A percentile compares a stretch with the other conserved stretches of the same genome.
Conservation (phyloP, 106 monocot species). For the Dendrobium catenatum region DNA sequence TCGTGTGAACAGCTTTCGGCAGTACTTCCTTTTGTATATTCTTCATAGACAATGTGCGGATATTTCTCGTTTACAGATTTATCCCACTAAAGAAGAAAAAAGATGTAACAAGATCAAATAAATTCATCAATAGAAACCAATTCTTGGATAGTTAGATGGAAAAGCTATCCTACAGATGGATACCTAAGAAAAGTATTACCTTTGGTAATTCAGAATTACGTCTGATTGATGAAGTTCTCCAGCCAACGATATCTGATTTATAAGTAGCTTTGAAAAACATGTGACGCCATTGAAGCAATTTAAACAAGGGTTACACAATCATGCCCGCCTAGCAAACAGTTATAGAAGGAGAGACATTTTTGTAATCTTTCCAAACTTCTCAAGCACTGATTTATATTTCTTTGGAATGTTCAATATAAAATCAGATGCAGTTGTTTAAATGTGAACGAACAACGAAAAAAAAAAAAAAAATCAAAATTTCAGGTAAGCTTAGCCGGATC, state of each 20-base stretch:
- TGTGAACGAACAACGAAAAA: too few species aligned
- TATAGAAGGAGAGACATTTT: not conserved
- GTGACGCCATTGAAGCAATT: not conserved
- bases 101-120: not conserved
- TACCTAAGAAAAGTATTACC: constrained; percentile 28
- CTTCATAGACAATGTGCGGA: constrained; percentile 82
- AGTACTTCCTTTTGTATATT: constrained; percentile 36
- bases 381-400: too few species aligned
- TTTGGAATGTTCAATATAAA: too few species aligned
- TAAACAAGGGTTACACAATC: not conserved
- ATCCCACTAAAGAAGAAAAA: constrained; percentile 45
- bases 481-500: too few species aligned
- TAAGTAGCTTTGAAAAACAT: constrained; percentile 27
- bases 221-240: constrained; percentile 98
- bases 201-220: constrained; percentile 77
- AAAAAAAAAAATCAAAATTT: too few species aligned
- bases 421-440: too few species aligned
- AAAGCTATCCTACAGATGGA: not conserved
- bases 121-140: not conserved
- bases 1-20: constrained; percentile 8
- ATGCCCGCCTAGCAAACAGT: not conserved
- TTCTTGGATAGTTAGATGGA: too few species aligned
- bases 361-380: not conserved
- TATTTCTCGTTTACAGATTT: constrained; percentile 52
- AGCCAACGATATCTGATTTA: constrained; percentile 88